Evolutionary conservation across 2,329 filamentous ascomycete genomes (phyloP), one percentile per base, ranked within the genome.

Genomic region (Blastomyces emzantsi): DNA sequence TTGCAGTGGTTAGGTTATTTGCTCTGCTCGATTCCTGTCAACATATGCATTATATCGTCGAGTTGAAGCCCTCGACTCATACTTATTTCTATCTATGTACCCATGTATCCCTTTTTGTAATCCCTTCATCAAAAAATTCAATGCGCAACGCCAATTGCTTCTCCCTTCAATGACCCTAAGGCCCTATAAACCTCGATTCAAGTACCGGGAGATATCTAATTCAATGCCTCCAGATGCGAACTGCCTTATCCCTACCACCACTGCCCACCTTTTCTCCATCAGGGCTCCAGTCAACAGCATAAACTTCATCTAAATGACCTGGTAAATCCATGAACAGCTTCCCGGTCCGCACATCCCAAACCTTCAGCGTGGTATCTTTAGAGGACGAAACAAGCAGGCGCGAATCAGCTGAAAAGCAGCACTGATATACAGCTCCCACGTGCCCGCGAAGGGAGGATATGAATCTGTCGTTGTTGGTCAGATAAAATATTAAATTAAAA

Each of bases 281-380:
- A 0, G 91, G 88, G 69, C 90, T 92, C 94, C 93, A 97, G 74
- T 97, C 93, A 15, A 97, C 87, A 0, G 92, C 91, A 75, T 92
- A 97, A 0, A 97, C 92, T 74, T 97, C 90, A 71, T 96, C 93
- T 73, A 90, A 85, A 74, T 97, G 93, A 0, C 93, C 92, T 0
- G 92, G 91, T 56, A 97, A 79, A 78, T 97, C 92, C 75, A 84
- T 83, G 67, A 86, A 85, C 64, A 99, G 78, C 76, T 95, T 96
- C 60, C 88, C 89, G 1, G 89, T 90, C 66, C 88, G 83, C 73
- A 96, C 89, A 71, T 95, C 92, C 92, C 93, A 99, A 5, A 95
- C 90, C 74, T 96, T 97, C 59, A 97, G 78, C 0, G 94, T 97
- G 1, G 90, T 94, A 73, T 97, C 94, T 74, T 96, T 96, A 66